A percentile compares a stretch with the other conserved stretches of the same genome.
phyloP scores from a whole-genome alignment of 169 alveolate species.

The Amoebophrya sp. region DNA sequence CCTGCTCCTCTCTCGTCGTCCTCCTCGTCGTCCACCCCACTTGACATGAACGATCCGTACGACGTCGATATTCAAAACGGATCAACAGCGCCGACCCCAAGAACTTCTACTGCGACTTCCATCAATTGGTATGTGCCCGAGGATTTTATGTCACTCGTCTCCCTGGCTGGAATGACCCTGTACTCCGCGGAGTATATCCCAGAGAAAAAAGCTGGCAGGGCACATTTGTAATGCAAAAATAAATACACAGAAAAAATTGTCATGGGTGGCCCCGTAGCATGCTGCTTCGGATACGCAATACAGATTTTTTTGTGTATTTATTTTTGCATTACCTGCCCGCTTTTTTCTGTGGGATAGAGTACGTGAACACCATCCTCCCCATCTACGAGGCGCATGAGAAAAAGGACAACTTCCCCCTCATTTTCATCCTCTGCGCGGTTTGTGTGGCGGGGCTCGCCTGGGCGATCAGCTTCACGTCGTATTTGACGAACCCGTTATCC shows the following conservation, averaged over 20 bases:
- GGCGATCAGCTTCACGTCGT: background rate
- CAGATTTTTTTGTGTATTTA: no score
- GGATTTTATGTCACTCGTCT: background rate
- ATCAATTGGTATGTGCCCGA: background rate
- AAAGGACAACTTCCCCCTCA: background rate
- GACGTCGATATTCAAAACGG: no score
- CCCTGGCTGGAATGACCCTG: background rate
- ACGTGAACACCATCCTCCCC: background rate
- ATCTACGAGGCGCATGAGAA: background rate
- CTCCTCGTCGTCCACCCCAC: no score
- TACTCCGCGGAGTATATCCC: background rate
- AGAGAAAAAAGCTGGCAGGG: no score
- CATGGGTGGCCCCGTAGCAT: no score
- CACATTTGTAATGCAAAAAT: no score
- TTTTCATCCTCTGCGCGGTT: background rate
- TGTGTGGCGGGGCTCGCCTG: background rate
- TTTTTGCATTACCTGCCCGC: background rate
- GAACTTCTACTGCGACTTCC: background rate
- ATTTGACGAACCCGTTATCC: background rate
- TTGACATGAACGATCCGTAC: no score
- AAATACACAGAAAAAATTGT: no score
- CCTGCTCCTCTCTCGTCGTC: no score
- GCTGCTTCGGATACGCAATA: no score
- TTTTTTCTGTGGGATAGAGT: background rate
- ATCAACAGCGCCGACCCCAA: no score